Percentiles rank a stretch among this genome's conserved stretches.
Conservation (phyloP, 192 early-diverging fungal species). For the Gigaspora rosea region DNA sequence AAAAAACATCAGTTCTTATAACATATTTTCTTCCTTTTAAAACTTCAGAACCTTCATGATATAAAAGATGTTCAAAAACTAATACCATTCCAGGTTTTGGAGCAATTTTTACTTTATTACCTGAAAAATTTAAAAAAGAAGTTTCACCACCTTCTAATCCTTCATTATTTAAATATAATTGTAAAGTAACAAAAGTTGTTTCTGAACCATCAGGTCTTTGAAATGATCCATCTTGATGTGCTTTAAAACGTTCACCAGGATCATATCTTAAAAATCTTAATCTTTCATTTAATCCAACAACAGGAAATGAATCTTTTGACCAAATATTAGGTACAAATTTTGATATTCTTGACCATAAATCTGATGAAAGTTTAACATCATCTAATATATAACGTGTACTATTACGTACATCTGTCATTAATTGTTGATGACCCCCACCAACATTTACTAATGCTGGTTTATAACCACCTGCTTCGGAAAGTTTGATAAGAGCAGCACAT, state of each 20-base stretch:
- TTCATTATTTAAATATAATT: conserved; percentile 47
- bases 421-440: conserved; percentile 18
- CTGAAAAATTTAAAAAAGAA: conserved; percentile 39
- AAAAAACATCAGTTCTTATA: conserved; percentile 48
- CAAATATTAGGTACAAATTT: conserved; percentile 33
- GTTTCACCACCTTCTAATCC: conserved; percentile 51
- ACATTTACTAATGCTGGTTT: conserved; percentile 41
- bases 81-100: conserved; percentile 40
- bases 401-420: conserved; percentile 2
- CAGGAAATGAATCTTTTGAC: conserved; percentile 18
- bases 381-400: conserved; percentile 39
- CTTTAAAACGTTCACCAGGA: conserved; percentile 39
- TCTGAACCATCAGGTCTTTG: conserved; percentile 41
- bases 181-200: conserved; percentile 40
- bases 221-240: conserved; percentile 45
- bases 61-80: conserved; percentile 45
- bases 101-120: conserved; percentile 30
- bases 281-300: conserved; percentile 45
- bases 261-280: conserved; percentile 44
- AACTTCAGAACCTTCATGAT: conserved; percentile 49
- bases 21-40: conserved; percentile 49
- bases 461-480: conserved; percentile 38
- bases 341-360: conserved; percentile 37
- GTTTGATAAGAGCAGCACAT: conserved; percentile 39
- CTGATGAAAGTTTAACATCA: conserved; percentile 28